A percentile compares a stretch with the other conserved stretches of the same genome.
Conservation (phyloP, 495 filamentous ascomycete species). For the Penicillium cinerascens region DNA sequence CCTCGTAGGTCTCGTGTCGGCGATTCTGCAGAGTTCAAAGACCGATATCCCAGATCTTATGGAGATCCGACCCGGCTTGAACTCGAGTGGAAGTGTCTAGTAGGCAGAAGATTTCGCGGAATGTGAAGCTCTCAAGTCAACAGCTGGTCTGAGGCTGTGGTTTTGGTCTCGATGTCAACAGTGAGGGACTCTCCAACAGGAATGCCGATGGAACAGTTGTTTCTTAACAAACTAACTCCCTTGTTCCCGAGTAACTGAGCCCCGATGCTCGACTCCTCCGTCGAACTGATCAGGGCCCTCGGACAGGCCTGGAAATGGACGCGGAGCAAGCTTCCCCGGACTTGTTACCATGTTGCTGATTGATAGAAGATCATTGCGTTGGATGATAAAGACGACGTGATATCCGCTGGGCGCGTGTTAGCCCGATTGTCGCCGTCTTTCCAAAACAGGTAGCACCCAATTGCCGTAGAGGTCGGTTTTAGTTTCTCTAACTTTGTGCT, state of each 20-base stretch:
- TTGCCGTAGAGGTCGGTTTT: too few species aligned
- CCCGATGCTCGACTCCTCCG: constrained; percentile 9
- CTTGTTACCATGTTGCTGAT: constrained; percentile 9
- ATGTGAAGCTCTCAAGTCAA: constrained; percentile 7
- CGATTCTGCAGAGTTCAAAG: constrained; percentile 22
- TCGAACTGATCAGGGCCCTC: constrained; percentile 12
- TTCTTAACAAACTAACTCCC: constrained; percentile 8
- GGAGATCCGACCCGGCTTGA: constrained; percentile 2
- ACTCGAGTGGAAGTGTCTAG: constrained; percentile 18
- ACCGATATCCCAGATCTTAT: constrained; percentile 25
- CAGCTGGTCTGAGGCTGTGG: constrained; percentile 4
- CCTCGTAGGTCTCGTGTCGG: constrained; percentile 29
- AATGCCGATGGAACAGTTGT: constrained; percentile 2
- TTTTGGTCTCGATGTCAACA: constrained; percentile 16
- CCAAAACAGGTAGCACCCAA: too few species aligned
- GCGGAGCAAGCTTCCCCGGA: constrained; percentile 16
- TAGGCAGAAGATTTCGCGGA: constrained; percentile 21
- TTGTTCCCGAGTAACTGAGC: not conserved
- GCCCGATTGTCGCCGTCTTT: constrained; percentile 1
- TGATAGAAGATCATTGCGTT: not conserved
- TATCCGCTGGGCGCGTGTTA: constrained; percentile 8
- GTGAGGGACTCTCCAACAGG: constrained; percentile 5
- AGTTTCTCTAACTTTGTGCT: too few species aligned
- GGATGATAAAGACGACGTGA: not conserved
- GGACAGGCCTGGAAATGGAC: constrained; percentile 18